Percentiles rank a stretch among this genome's conserved stretches.
Conservation (phyloP, 176 grass and related monocot species). For the Phoenix roebelenii region DNA sequence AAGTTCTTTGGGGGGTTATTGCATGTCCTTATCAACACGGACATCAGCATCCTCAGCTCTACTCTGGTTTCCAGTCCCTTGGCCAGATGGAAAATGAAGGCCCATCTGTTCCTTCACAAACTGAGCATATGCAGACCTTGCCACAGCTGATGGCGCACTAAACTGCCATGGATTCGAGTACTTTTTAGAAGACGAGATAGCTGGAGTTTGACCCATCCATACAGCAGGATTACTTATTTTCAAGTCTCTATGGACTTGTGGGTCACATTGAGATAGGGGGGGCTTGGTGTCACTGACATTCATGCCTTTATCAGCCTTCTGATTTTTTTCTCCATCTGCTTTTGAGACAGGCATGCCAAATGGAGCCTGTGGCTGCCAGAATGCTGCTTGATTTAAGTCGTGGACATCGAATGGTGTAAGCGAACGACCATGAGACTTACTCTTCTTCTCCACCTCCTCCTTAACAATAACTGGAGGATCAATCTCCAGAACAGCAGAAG, state of each 20-base stretch:
- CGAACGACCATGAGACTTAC: conserved; percentile 14
- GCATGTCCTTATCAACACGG: not conserved
- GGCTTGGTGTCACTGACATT: conserved; percentile 51
- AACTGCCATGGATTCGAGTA: conserved; percentile 42
- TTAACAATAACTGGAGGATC: conserved; percentile 53
- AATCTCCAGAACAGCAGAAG: conserved; percentile 40
- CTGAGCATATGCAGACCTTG: conserved; percentile 39
- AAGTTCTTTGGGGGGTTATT: not conserved
- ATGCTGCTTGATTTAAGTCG: conserved; percentile 35
- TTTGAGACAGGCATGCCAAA: conserved; percentile 28
- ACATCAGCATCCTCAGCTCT: conserved; percentile 35
- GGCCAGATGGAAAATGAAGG: conserved; percentile 35
- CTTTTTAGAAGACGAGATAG: conserved; percentile 31
- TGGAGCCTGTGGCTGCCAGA: conserved; percentile 27
- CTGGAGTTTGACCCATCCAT: conserved; percentile 40
- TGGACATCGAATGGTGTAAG: conserved; percentile 25
- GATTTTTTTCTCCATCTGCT: conserved; percentile 30
- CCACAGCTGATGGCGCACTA: conserved; percentile 15
- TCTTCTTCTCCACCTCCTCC: conserved; percentile 60
- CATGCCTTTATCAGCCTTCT: conserved; percentile 32
- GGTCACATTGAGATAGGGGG: conserved; percentile 25
- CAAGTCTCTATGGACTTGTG: conserved; percentile 24
- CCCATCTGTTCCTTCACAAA: conserved; percentile 32
- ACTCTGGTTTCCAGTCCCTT: conserved; percentile 45
- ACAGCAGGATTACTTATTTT: not conserved